Base-by-base conservation (phyloP, 768 basidiomycete species). In the Ramaria sp. region DNA sequence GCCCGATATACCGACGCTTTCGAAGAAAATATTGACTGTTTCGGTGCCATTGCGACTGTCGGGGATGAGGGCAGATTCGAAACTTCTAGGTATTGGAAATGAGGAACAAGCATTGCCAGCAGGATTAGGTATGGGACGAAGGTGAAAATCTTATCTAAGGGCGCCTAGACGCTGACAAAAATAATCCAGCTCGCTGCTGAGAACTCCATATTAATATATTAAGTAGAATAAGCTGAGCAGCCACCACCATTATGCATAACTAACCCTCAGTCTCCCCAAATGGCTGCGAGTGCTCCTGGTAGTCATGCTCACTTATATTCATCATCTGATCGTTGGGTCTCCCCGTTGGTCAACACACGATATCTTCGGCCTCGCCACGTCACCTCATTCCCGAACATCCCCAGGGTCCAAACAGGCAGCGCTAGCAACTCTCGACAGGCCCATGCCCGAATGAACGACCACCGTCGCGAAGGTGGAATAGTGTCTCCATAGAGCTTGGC, bases 341-440 rank as follows among this genome's bases (percentile, higher is more conserved):
- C 83, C 44, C 94, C 93, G 60, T 90, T 85, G 34, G 68, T 69
- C 57, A 83, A 66, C 43, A 97, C 78, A 58, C 74, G 73, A 68
- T 97, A 99, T 59, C 66, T 76, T 62, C 70, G 75, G 0, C 94
- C 95, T 63, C 96, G 77, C 96, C 96, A 99, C 0, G 75, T 72
- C 30, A 99, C 89, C 55, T 82, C 79, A 64, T 81, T 75, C 27
- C 94, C 92, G 48, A 83, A 68, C 38, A 99, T 79, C 5, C 88
- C 95, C 58, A 84, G 71, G 6, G 85, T 48, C 79, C 83, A 99
- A 55, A 98, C 89, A 0, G 96, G 96, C 20, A 98, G 70, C 3
- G 95, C 84, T 56, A 94, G 66, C 38, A 83, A 12, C 69, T 99
- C 96, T 55, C 96, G 77, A 18, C 76, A 70, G 16, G 73, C 65